Evolutionary conservation across 1,284 basidiomycete genomes (phyloP), one percentile per base, ranked within the genome.

Genomic region (Macrocystidia cucumis): DNA sequence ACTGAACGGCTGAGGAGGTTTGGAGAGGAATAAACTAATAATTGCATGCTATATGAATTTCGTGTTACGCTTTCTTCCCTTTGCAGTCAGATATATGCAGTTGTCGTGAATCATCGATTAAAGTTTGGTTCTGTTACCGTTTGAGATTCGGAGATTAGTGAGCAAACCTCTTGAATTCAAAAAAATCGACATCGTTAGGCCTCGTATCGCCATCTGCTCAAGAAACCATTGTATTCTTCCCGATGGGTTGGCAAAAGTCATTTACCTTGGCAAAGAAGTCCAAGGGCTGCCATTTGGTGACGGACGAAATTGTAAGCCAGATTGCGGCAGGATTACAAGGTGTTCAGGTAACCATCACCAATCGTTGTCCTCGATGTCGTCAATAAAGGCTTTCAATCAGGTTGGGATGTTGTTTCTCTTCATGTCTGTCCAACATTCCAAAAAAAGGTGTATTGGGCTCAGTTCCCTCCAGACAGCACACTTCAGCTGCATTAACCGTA

Each of bases 211-310:
- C 25, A 27, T 27, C 25, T 27, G 7, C 25, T 9, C 12, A 25
- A 9, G 9, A 9, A 25, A 27, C n/a, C 3, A 5, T 16, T 7
- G n/a, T 27, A 27, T 27, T 25, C 9, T 9, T 25, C 23, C 7
- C 16, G 12, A 92, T 96, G 91, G 87, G 81, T 38, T 95, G 91
- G 88, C 92, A 96, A 56, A 91, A 83, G 57, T 82, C 81, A 5
- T 92, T 96, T 56, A 74, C 73, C 1, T 63, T 88, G 18, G 53
- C 62, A 2, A 69, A 62, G 44, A 67, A 66, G 29, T 56, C 66
- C 19, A 86, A 83, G 51, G 81, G 83, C 43, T 90, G 88, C 50
- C 83, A 96, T 61, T 71, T 96, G n/a, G 72, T 97, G 28, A 93
- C 91, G 5, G 68, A 82, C 30, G 84, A 91, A 49, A 69, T 97